These are phyloP conservation scores for Astraeus odoratus DNA, from an alignment of 768 basidiomycete species.

Conservation along the genomic window DNA sequence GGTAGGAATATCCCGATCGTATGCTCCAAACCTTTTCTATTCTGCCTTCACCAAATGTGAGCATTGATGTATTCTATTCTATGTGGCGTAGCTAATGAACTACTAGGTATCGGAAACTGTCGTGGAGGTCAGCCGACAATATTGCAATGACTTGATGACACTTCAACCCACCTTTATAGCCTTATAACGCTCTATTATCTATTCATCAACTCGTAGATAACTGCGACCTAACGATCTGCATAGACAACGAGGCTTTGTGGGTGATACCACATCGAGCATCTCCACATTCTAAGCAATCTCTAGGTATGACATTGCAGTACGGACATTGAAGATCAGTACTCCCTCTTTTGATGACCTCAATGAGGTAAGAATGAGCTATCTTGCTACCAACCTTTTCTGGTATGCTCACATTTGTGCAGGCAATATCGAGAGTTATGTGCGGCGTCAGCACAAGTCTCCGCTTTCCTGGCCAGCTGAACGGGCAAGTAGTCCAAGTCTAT, in stretches of 20 bases:
- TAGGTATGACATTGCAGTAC: conserved; percentile 67
- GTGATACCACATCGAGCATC: conserved; percentile 13
- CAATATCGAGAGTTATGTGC: conserved; percentile 88
- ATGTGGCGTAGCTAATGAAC: conserved; percentile 8
- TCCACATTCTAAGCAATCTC: neutral
- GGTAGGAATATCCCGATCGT: conserved; percentile 50
- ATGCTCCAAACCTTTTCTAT: conserved; percentile 48
- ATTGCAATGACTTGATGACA: conserved; percentile 6
- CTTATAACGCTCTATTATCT: conserved; percentile 81
- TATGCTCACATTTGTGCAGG: conserved; percentile 25
- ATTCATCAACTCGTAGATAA: conserved; percentile 87
- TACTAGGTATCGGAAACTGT: conserved; percentile 40
- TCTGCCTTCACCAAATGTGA: conserved; percentile 51
- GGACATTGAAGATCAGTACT: conserved; percentile 55
- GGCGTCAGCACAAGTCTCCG: conserved; percentile 89
- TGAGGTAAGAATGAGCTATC: conserved; percentile 33
- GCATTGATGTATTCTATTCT: conserved; percentile 6
- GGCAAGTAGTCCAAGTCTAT: conserved; percentile 40
- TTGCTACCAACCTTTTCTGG: neutral
- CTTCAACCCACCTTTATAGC: conserved; percentile 28
- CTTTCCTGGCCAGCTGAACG: conserved; percentile 92
- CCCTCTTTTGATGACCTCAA: conserved; percentile 69
- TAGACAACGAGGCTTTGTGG: conserved; percentile 84
- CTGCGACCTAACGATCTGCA: conserved; percentile 75
- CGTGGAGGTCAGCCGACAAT: conserved; percentile 38